phyloP scores from a whole-genome alignment of 129 eudicot genomes.

The Mikania micrantha region DNA sequence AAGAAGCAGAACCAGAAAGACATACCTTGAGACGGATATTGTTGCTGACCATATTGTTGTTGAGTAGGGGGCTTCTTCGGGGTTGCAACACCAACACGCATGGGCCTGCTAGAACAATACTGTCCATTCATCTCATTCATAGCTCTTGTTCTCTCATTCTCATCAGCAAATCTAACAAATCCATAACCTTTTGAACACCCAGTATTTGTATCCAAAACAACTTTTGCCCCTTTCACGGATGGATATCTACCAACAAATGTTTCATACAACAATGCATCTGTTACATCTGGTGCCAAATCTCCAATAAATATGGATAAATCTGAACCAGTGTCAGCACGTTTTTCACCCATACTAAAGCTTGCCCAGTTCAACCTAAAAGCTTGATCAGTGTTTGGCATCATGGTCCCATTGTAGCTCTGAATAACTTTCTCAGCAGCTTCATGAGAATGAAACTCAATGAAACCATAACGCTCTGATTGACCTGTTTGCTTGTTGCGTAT shows the following conservation, averaged over 20 bases:
- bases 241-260: constrained; percentile 68
- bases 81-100: constrained; percentile 85
- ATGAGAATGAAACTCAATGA: constrained; percentile 67
- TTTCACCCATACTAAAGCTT: constrained; percentile 70
- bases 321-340: constrained; percentile 59
- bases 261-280: constrained; percentile 65
- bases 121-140: constrained; percentile 89
- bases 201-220: constrained; percentile 72
- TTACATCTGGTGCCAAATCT: constrained; percentile 81
- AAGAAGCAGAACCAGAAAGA: background rate
- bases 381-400: constrained; percentile 81
- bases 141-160: constrained; percentile 72
- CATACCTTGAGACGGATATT: constrained; percentile 68
- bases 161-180: constrained; percentile 90
- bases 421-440: constrained; percentile 83
- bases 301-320: constrained; percentile 87
- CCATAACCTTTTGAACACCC: constrained; percentile 91
- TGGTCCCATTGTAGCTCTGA: constrained; percentile 48
- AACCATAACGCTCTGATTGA: constrained; percentile 88
- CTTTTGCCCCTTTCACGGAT: constrained; percentile 86
- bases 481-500: constrained; percentile 87
- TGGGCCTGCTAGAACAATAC: constrained; percentile 76
- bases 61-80: constrained; percentile 62
- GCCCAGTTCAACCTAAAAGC: constrained; percentile 88
- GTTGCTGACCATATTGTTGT: constrained; percentile 41